Conservation (phyloP, 1,139 yeast species). For the Candida neerlandica region DNA sequence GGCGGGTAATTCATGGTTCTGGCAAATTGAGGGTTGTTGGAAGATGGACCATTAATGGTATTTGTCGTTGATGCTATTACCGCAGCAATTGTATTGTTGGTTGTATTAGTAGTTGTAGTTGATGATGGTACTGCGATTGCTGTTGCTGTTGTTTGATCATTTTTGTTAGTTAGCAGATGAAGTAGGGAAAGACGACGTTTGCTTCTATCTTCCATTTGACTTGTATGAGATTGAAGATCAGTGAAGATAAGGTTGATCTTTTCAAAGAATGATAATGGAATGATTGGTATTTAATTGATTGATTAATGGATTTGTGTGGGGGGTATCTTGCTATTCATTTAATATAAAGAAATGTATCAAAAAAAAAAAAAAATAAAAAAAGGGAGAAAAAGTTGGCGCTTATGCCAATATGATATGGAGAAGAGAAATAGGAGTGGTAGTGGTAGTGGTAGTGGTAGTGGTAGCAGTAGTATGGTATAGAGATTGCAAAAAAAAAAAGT, state of each 20-base stretch:
- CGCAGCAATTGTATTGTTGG: neutral
- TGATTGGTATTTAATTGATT: neutral
- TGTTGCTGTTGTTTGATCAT: neutral
- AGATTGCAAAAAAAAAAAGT: neutral
- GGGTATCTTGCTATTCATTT: neutral
- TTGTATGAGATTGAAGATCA: neutral
- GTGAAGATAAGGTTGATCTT: neutral
- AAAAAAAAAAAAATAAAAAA: neutral
- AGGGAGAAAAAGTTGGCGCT: neutral
- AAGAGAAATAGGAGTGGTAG: neutral
- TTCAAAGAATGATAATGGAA: neutral
- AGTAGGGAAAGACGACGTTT: constrained; percentile 5
- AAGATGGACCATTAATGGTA: neutral
- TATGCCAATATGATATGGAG: neutral
- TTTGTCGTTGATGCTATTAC: neutral
- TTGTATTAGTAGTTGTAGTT: neutral
- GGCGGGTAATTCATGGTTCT: constrained; percentile 6
- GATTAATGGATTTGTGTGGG: neutral
- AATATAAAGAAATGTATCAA: neutral
- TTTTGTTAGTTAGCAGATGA: constrained; percentile 2
- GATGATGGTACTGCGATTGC: neutral
- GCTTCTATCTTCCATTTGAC: constrained; percentile 4
- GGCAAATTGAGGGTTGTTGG: neutral
- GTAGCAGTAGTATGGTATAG: too few species aligned
- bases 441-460: too few species aligned